Percentiles rank a stretch among this genome's conserved stretches.
phyloP scores from a whole-genome alignment of 345 rosid species.

The Lumnitzera racemosa region DNA sequence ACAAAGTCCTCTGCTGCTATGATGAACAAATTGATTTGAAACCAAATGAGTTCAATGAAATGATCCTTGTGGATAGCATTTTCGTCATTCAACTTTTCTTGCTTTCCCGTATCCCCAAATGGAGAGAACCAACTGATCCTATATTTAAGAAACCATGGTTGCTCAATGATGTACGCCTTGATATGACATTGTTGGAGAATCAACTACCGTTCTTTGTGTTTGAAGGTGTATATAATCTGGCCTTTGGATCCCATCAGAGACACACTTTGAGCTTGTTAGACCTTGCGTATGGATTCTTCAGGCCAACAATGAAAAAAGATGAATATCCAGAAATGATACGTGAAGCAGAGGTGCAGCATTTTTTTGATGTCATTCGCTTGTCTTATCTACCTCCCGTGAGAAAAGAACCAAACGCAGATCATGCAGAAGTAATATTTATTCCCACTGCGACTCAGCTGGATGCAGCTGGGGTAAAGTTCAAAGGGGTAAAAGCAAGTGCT shows the following conservation, averaged over 20 bases:
- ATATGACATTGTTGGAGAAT: slow-evolving; percentile 6
- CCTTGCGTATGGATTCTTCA: background rate
- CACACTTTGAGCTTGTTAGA: background rate
- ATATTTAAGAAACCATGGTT: slow-evolving; percentile 6
- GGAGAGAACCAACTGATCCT: background rate
- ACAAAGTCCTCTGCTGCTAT: slow-evolving; percentile 3
- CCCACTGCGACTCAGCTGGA: background rate
- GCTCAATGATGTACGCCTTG: background rate
- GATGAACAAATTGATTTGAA: background rate
- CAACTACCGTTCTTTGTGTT: slow-evolving; percentile 13
- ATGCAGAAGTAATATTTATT: background rate
- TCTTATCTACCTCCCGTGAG: background rate
- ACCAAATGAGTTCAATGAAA: slow-evolving; percentile 7
- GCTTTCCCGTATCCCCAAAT: too few species aligned
- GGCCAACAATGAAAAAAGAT: background rate
- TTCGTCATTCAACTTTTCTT: slow-evolving; percentile 11
- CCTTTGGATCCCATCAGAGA: background rate
- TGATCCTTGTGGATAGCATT: slow-evolving; percentile 10
- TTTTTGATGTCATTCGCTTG: background rate
- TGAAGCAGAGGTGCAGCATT: background rate
- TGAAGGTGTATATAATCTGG: background rate
- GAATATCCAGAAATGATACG: background rate
- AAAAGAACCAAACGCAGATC: background rate
- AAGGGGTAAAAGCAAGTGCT: background rate
- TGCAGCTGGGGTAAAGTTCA: slow-evolving; percentile 7